Evolutionary conservation across 441 rosid species (phyloP).

Genomic region (Corymbia citriodora): DNA sequence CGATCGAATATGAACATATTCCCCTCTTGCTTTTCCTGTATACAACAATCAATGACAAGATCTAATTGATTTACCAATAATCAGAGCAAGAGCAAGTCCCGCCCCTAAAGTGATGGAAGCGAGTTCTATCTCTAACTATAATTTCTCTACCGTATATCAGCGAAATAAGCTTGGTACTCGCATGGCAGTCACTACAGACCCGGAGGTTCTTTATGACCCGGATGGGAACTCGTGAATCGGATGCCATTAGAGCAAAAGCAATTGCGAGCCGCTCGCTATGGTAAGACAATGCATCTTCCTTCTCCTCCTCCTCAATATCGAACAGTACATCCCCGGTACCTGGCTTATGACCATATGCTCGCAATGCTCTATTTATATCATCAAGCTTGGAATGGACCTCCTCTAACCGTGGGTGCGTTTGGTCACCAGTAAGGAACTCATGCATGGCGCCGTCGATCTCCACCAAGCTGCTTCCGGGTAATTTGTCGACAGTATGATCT

Average conservation of each 20-base stretch:
- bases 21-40: neutral
- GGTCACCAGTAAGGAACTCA: conserved; percentile 29
- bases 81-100: conserved; percentile 38
- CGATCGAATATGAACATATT: neutral
- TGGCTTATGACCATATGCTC: conserved; percentile 23
- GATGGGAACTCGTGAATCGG: conserved; percentile 8
- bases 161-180: conserved; percentile 26
- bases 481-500: conserved; percentile 32
- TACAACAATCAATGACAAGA: neutral
- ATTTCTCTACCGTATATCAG: conserved; percentile 21
- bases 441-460: conserved; percentile 32
- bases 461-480: conserved; percentile 43
- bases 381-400: conserved; percentile 31
- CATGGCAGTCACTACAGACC: conserved; percentile 34
- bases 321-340: conserved; percentile 27
- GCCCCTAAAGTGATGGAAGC: conserved; percentile 29
- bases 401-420: conserved; percentile 19
- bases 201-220: conserved; percentile 36
- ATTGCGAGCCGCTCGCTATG: conserved; percentile 41
- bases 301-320: conserved; percentile 37
- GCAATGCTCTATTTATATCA: conserved; percentile 18
- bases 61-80: conserved; percentile 21
- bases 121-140: conserved; percentile 26
- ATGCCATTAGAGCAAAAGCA: conserved; percentile 26
- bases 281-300: conserved; percentile 25